Evolutionary conservation across 768 basidiomycete species (phyloP), one percentile per base, ranked within the genome.

Genomic region (Russula vinacea): DNA sequence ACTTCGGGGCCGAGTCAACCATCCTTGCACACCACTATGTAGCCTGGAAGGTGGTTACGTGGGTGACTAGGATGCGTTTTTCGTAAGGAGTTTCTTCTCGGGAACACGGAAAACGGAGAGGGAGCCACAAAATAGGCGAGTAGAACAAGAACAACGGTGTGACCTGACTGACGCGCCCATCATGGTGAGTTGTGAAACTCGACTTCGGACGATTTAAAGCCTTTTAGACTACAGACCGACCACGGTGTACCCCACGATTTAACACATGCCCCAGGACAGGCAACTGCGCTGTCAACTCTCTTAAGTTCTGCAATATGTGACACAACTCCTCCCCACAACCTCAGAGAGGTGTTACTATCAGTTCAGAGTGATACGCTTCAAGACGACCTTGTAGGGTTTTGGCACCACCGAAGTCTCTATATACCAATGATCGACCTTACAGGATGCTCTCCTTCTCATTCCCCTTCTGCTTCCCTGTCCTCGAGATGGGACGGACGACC

Each of bases 381-480:
- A 26, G 64, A 60, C 8, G 42, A 63, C 8, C 57, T 73, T 13
- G 72, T 72, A 56, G 37, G 70, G 26, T 4, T 66, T n/a, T 14
- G 17, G 5, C 24, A 32, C 32, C 26, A 37, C 11, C 40, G 13
- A 14, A 17, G 19, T 24, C 14, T 47, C 44, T 1, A 7, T n/a
- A 29, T 55, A 55, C 29, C 11, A 19, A 54, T 37, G 14, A 61
- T 50, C 7, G n/a, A 44, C 53, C 10, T 29, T 52, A 14, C 47
- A 81, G 80, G 80, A 82, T 40, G 75, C 77, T 11, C 71, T 81
- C 37, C 70, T 71, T 3, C 44, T 80, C 26, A 68, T 81, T 33
- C 78, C 78, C 1, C 40, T 63, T 8, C 66, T 81, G 14, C 65
- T 81, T 14, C 69, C 77, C 8, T 74, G 71, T 29, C 26, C 56